Conservation (phyloP, 2,329 filamentous ascomycete genomes). For the Aspergillus terreus region DNA sequence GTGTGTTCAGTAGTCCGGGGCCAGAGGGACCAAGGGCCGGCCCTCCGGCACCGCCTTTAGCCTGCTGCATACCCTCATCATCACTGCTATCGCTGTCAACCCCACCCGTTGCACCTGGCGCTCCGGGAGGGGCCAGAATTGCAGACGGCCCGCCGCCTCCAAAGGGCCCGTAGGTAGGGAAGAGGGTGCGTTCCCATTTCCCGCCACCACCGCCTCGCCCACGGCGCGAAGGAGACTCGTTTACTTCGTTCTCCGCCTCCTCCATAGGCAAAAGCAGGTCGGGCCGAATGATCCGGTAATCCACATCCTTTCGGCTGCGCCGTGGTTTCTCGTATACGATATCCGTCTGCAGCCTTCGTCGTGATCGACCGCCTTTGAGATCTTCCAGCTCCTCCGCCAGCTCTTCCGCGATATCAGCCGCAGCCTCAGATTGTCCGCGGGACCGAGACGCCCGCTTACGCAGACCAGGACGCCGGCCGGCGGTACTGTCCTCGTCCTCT, state of each 20-base stretch:
- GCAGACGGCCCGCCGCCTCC: conserved; percentile 72
- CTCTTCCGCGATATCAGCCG: conserved; percentile 51
- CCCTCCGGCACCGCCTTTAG: conserved; percentile 59
- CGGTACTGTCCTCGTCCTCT: conserved; percentile 46
- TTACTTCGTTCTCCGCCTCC: conserved; percentile 65
- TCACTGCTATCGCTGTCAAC: conserved; percentile 96
- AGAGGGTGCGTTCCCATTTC: conserved; percentile 74
- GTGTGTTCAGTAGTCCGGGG: conserved; percentile 53
- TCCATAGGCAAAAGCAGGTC: conserved; percentile 69
- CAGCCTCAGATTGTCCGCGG: conserved; percentile 42
- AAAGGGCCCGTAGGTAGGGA: conserved; percentile 89
- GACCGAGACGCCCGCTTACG: conserved; percentile 48
- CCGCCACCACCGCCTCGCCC: conserved; percentile 58
- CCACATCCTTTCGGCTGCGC: conserved; percentile 62
- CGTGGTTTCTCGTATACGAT: conserved; percentile 48
- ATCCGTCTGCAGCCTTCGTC: conserved; percentile 32
- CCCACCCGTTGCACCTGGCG: conserved; percentile 65
- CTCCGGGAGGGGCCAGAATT: conserved; percentile 69
- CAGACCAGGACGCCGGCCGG: conserved; percentile 51
- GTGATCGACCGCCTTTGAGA: conserved; percentile 45
- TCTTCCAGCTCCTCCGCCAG: conserved; percentile 58
- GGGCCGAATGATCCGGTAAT: conserved; percentile 82
- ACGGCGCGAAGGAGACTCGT: conserved; percentile 65
- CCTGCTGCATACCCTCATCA: conserved; percentile 73
- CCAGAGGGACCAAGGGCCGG: conserved; percentile 53